Evolutionary conservation across 2,329 filamentous ascomycete species (phyloP).

Genomic region (Fusarium austroafricanum): DNA sequence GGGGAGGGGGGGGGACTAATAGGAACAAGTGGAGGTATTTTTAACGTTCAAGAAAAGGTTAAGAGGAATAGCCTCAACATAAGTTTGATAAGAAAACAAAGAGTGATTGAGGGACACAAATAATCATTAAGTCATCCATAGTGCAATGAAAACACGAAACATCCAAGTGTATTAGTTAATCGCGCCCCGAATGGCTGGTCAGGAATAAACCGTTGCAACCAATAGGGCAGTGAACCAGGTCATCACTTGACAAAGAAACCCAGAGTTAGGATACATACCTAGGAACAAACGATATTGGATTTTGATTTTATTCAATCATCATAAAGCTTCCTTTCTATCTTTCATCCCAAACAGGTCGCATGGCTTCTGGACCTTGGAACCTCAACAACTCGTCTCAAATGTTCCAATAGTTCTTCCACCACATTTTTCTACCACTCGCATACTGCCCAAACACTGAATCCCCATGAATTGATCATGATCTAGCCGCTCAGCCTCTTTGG

Average conservation of each 20-base stretch:
- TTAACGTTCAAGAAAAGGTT: neutral
- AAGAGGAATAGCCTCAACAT: neutral
- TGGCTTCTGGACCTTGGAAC: too few species aligned
- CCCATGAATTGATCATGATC: neutral
- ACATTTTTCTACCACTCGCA: neutral
- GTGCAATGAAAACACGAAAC: neutral
- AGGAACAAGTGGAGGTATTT: neutral
- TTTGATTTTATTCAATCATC: neutral
- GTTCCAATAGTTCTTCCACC: neutral
- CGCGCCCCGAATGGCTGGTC: neutral
- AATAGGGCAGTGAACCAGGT: neutral
- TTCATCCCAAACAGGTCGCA: neutral
- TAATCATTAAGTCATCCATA: too few species aligned
- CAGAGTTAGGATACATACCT: neutral
- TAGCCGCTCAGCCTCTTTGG: neutral
- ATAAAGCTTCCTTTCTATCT: neutral
- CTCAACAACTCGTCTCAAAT: too few species aligned
- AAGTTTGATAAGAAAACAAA: neutral
- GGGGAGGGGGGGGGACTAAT: too few species aligned
- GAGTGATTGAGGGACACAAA: too few species aligned
- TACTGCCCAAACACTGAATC: neutral
- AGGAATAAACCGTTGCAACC: neutral
- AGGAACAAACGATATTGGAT: neutral
- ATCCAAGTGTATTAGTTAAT: neutral
- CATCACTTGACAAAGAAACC: neutral